Conservation (phyloP, 2,329 filamentous ascomycete genomes). For the Aurifilum marmelostoma region DNA sequence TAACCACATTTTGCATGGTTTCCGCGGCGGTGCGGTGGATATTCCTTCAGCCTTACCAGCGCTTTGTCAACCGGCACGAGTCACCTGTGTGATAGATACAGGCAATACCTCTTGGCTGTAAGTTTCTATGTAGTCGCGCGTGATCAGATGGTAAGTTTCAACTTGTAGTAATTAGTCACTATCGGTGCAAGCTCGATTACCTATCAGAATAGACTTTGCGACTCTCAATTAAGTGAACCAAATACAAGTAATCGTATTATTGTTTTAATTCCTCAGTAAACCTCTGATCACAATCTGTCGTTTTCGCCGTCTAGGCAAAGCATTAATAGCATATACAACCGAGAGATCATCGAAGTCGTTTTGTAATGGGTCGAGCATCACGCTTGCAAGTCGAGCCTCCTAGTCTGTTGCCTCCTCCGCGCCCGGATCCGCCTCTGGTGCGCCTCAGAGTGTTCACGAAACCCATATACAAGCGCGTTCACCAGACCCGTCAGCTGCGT, state of each 20-base stretch:
- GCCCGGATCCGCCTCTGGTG: constrained; percentile 15
- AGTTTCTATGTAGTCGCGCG: neutral
- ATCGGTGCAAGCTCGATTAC: neutral
- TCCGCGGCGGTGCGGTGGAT: neutral
- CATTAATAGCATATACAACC: neutral
- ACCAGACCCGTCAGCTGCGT: constrained; percentile 26
- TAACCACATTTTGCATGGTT: neutral
- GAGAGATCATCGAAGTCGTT: neutral
- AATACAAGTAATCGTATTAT: neutral
- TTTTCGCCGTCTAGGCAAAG: neutral
- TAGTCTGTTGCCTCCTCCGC: neutral
- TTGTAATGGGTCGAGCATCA: neutral
- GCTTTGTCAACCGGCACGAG: neutral
- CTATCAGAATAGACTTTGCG: neutral
- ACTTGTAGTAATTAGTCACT: neutral
- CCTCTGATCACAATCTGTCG: neutral
- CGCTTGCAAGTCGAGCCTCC: constrained; percentile 3
- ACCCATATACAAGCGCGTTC: constrained; percentile 26
- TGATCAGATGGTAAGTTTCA: neutral
- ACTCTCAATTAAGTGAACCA: neutral
- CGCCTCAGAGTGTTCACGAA: constrained; percentile 18
- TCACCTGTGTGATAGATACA: neutral
- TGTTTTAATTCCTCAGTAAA: neutral
- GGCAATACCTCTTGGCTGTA: no score
- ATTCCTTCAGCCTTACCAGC: neutral